Evolutionary conservation across 2,329 filamentous ascomycete genomes (phyloP).

Genomic region (Sporothrix brunneoviolacea): DNA sequence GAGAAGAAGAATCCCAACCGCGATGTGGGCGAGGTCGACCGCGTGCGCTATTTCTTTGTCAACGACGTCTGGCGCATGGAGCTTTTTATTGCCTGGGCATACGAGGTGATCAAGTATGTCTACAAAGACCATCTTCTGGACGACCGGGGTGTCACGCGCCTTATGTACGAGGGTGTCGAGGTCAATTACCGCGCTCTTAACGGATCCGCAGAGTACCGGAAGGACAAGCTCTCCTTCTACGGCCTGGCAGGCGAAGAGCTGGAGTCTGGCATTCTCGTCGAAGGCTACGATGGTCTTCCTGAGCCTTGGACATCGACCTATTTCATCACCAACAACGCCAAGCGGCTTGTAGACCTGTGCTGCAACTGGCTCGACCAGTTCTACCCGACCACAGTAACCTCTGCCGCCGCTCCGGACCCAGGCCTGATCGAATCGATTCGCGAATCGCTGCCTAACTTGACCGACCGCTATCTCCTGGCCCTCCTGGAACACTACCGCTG

Average conservation of each 20-base stretch:
- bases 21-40: conserved; percentile 65
- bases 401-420: conserved; percentile 28
- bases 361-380: conserved; percentile 48
- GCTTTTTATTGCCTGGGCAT: conserved; percentile 71
- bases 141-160: conserved; percentile 44
- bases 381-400: conserved; percentile 24
- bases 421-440: conserved; percentile 40
- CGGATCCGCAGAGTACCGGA: conserved; percentile 63
- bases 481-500: conserved; percentile 48
- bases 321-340: conserved; percentile 54
- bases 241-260: conserved; percentile 64
- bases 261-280: conserved; percentile 55
- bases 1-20: conserved; percentile 63
- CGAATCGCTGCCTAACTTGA: conserved; percentile 43
- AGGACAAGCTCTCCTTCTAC: conserved; percentile 62
- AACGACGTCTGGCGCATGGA: conserved; percentile 67
- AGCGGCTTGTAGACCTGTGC: conserved; percentile 53
- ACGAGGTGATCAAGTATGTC: conserved; percentile 66
- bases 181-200: conserved; percentile 64
- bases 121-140: conserved; percentile 57
- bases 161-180: conserved; percentile 61
- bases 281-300: conserved; percentile 62
- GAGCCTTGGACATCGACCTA: conserved; percentile 80
- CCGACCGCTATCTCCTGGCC: conserved; percentile 48
- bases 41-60: conserved; percentile 80